These are phyloP conservation scores for Dipsacomyces acuminosporus DNA, from an alignment of 371 early-diverging fungal species.

Conservation along the genomic window DNA sequence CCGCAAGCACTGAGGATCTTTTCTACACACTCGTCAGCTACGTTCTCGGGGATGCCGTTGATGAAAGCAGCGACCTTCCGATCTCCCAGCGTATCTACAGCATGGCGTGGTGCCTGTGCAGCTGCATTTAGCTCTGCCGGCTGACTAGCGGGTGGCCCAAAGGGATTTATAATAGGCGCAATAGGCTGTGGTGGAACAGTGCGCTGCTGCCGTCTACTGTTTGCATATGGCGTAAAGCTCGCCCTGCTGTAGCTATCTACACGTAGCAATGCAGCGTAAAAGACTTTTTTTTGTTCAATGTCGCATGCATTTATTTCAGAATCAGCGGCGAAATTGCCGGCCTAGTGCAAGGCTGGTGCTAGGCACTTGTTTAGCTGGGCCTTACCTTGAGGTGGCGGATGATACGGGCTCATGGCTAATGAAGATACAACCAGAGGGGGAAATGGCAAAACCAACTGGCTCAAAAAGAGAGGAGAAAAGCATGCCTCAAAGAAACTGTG, in stretches of 20 bases:
- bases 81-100: neutral
- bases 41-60: conserved; percentile 24
- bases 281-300: neutral
- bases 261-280: neutral
- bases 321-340: too few species aligned
- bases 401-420: conserved; percentile 8
- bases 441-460: too few species aligned
- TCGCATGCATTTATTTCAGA: too few species aligned
- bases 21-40: conserved; percentile 32
- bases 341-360: neutral
- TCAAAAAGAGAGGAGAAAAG: too few species aligned
- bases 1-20: conserved; percentile 39
- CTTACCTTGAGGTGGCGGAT: conserved; percentile 16
- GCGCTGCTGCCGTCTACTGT: conserved; percentile 4
- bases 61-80: conserved; percentile 26
- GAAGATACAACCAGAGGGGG: too few species aligned
- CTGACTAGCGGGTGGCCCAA: conserved; percentile 14
- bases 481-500: too few species aligned
- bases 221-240: neutral
- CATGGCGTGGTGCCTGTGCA: neutral
- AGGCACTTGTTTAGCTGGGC: neutral
- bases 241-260: conserved; percentile 10
- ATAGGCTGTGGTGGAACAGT: neutral
- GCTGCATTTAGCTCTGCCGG: neutral
- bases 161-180: conserved; percentile 21